Evolutionary conservation across 1,284 basidiomycete species (phyloP).

Genomic region (Papiliotrema flavescens): DNA sequence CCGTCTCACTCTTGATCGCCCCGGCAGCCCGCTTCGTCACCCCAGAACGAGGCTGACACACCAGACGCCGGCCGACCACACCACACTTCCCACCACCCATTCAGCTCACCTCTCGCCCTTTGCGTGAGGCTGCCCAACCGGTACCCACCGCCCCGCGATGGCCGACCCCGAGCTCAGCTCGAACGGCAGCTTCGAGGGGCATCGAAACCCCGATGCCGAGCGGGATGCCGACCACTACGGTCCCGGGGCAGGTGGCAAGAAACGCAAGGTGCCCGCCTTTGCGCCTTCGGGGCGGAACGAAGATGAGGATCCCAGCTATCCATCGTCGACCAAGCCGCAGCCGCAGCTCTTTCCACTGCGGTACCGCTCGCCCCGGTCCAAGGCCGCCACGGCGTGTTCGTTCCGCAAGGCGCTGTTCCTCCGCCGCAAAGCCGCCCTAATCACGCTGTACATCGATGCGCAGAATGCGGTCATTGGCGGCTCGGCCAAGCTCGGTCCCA

Average conservation of each 20-base stretch:
- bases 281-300: constrained; percentile 6
- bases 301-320: neutral
- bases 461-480: constrained; percentile 13
- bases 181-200: constrained; percentile 1
- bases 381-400: constrained; percentile 6
- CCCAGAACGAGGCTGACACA: no score
- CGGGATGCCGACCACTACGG: constrained; percentile 24
- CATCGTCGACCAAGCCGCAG: neutral
- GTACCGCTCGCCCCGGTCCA: constrained; percentile 12
- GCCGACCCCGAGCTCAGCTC: neutral
- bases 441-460: constrained; percentile 40
- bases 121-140: no score
- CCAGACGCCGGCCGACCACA: no score
- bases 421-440: constrained; percentile 35
- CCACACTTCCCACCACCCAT: no score
- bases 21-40: no score
- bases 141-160: neutral
- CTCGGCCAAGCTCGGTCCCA: neutral
- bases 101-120: no score
- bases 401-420: constrained; percentile 30
- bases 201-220: constrained; percentile 12
- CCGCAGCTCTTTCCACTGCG: neutral
- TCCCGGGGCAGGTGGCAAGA: constrained; percentile 32
- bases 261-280: constrained; percentile 35
- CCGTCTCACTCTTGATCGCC: no score